Percentiles rank a stretch among this genome's conserved stretches.
Evolutionary conservation across 2,329 filamentous ascomycete genomes (phyloP).

Genomic region (Calonectria pteridis): DNA sequence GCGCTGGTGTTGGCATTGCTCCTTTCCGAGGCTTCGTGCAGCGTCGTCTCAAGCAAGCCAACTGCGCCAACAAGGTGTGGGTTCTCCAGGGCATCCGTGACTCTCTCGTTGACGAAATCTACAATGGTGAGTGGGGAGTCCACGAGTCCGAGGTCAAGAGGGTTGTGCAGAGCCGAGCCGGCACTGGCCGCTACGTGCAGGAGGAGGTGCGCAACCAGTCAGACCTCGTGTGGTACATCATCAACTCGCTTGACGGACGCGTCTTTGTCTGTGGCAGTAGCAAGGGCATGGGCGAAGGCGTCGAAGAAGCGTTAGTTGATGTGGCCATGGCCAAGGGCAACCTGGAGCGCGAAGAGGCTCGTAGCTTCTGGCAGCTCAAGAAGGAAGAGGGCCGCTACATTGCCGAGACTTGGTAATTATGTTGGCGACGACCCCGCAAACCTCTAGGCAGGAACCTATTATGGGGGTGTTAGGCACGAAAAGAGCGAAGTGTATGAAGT

Average conservation of each 20-base stretch:
- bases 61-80: slow-evolving; percentile 98
- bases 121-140: slow-evolving; percentile 95
- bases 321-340: slow-evolving; percentile 95
- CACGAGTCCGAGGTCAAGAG: slow-evolving; percentile 89
- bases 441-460: neutral
- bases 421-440: neutral
- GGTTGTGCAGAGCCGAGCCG: slow-evolving; percentile 80
- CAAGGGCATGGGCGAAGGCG: slow-evolving; percentile 97
- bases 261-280: slow-evolving; percentile 97
- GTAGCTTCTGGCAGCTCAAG: slow-evolving; percentile 91
- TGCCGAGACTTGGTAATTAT: slow-evolving; percentile 77
- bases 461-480: neutral
- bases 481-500: slow-evolving; percentile 5
- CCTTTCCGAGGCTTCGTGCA: slow-evolving; percentile 98
- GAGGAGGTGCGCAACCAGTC: slow-evolving; percentile 93
- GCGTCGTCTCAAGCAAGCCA: slow-evolving; percentile 91
- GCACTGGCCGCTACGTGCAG: slow-evolving; percentile 92
- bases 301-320: slow-evolving; percentile 87
- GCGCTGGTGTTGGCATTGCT: slow-evolving; percentile 95
- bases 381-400: slow-evolving; percentile 95
- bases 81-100: slow-evolving; percentile 95
- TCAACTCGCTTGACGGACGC: slow-evolving; percentile 94
- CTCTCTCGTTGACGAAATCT: slow-evolving; percentile 93
- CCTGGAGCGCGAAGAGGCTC: slow-evolving; percentile 83
- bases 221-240: slow-evolving; percentile 98